Conservation (phyloP, 192 early-diverging fungal genomes). For the Coemansia sp. region DNA sequence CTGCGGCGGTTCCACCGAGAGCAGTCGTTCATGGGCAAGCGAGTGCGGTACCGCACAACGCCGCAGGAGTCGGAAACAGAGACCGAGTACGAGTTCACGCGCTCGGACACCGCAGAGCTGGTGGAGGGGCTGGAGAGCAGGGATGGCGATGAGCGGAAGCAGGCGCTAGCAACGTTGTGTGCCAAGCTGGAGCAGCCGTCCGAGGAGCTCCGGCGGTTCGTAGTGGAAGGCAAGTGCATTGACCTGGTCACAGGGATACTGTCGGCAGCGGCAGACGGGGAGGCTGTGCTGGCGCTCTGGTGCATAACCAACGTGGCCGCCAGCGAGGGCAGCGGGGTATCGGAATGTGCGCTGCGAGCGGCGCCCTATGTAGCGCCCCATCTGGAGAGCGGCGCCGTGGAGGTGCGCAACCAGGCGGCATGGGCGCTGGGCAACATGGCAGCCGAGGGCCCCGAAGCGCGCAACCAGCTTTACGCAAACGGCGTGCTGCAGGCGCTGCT, state of each 20-base stretch:
- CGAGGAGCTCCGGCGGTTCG: constrained; percentile 45
- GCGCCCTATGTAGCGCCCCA: constrained; percentile 57
- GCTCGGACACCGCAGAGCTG: constrained; percentile 17
- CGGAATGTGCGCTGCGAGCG: constrained; percentile 39
- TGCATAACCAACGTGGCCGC: constrained; percentile 63
- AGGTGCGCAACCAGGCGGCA: constrained; percentile 83
- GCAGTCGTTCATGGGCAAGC: constrained; percentile 67
- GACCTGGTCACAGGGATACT: constrained; percentile 48
- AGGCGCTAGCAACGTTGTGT: constrained; percentile 50
- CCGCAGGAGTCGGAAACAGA: constrained; percentile 49
- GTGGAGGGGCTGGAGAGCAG: constrained; percentile 36
- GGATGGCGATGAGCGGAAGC: constrained; percentile 20
- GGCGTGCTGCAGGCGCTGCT: constrained; percentile 77
- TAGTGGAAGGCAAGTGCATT: constrained; percentile 43
- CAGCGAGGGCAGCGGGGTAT: constrained; percentile 19
- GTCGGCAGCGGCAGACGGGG: constrained; percentile 50
- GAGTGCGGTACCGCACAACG: constrained; percentile 51
- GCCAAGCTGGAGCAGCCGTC: constrained; percentile 56
- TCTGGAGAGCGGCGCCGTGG: constrained; percentile 51
- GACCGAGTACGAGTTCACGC: constrained; percentile 49
- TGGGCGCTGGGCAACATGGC: constrained; percentile 97
- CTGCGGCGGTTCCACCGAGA: constrained; percentile 67
- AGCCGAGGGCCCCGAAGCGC: constrained; percentile 72
- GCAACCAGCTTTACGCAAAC: constrained; percentile 71
- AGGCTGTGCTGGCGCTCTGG: constrained; percentile 59